Evolutionary conservation across 805 yeast species (phyloP).

Genomic region (Nakazawaea wickerhamii): DNA sequence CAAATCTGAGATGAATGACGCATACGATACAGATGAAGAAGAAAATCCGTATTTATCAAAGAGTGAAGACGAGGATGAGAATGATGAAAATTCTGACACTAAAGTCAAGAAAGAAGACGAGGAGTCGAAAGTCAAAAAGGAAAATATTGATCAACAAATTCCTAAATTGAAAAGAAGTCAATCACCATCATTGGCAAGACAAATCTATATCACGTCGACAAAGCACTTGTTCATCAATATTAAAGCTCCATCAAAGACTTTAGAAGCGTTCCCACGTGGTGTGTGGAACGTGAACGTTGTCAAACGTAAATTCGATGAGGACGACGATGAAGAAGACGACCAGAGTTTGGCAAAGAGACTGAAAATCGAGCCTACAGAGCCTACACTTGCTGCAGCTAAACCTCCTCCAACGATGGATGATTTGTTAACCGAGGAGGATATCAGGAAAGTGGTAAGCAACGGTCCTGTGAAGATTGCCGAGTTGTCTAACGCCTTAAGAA

Average conservation of each 20-base stretch:
- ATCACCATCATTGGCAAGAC: slow-evolving; percentile 23
- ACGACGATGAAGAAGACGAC: slow-evolving; percentile 15
- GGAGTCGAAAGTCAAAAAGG: slow-evolving; percentile 30
- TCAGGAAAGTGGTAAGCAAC: slow-evolving; percentile 52
- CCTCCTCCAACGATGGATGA: slow-evolving; percentile 19
- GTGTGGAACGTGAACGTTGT: slow-evolving; percentile 73
- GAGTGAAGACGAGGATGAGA: slow-evolving; percentile 53
- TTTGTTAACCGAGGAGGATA: slow-evolving; percentile 67
- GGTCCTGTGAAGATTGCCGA: slow-evolving; percentile 49
- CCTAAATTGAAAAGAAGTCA: slow-evolving; percentile 18
- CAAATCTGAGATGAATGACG: slow-evolving; percentile 81
- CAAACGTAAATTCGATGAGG: slow-evolving; percentile 29
- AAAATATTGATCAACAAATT: slow-evolving; percentile 23
- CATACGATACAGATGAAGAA: slow-evolving; percentile 84
- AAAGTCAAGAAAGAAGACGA: slow-evolving; percentile 35
- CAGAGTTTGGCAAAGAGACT: slow-evolving; percentile 25
- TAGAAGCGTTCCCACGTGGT: slow-evolving; percentile 68
- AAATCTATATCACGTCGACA: slow-evolving; percentile 38
- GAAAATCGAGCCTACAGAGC: slow-evolving; percentile 17
- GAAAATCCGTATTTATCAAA: slow-evolving; percentile 76
- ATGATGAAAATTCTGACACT: slow-evolving; percentile 22
- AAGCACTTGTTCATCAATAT: slow-evolving; percentile 51
- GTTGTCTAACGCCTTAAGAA: slow-evolving; percentile 54
- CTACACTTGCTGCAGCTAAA: slow-evolving; percentile 1
- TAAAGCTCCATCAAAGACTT: slow-evolving; percentile 55